Base-by-base conservation (phyloP, 192 early-diverging fungal species). In the Entomortierella chlamydospora region DNA sequence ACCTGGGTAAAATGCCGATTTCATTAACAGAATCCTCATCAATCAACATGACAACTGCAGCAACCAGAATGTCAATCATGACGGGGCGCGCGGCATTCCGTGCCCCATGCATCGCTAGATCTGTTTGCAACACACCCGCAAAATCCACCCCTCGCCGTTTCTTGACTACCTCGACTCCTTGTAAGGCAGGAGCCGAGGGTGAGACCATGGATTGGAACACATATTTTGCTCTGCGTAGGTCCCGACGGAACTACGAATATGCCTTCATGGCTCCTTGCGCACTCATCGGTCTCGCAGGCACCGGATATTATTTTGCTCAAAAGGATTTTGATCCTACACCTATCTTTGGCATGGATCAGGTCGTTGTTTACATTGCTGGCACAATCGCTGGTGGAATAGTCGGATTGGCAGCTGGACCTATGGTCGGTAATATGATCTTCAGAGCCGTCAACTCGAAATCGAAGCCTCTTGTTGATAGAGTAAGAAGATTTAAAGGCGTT, bases 311-410 rank as follows among this genome's bases (percentile, higher is more conserved):
- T 15, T 90, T 92, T 66, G 82, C 88, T 2, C 81, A 82, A 20
- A 59, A 87, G 65, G 86, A 88, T 49, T 83, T 93, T 25, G 86
- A 91, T 67, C 91, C 91, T 2, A 87, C 90, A 37, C 88, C 85
- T 18, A 86, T 92, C 60, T 83, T 91, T 74, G 92, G 92, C 9
- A 63, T 90, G 58, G 91, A 93, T 49, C 91, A 91, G 34, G 31
- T 93, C 31, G 23, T 89, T 18, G 81, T 90, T 29, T 89, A 89
- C 69, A 82, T 79, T 49, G 57, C 82, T 2, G 82, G 85, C 10
- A 87, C 89, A 5, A 39, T 89, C 25, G 81, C 84, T 22, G 89
- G 86, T 54, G 89, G 89, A 41, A 73, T 91, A 47, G 55, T 83
- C 20, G 92, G 93, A 11, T 85, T 91, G 66, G 82, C 89, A 12